phyloP scores from a whole-genome alignment of 2,329 filamentous ascomycete genomes.

The Trichoderma afroharzianum region DNA sequence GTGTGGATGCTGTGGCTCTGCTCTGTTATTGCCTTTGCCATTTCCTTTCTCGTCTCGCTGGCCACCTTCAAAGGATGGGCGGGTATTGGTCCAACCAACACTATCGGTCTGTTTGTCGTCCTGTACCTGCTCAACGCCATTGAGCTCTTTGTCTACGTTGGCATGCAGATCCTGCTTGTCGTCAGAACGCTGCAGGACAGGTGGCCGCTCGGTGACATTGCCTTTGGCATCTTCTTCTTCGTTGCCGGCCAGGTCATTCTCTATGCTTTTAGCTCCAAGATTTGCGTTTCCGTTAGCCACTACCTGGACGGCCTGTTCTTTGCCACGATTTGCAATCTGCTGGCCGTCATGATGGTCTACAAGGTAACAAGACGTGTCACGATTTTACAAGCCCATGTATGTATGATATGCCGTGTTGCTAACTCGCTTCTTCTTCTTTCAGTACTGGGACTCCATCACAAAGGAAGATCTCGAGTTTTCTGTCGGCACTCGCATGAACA shows the following conservation, averaged over 20 bases:
- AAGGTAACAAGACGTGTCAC: slow-evolving; percentile 57
- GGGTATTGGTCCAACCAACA: slow-evolving; percentile 79
- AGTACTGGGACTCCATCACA: slow-evolving; percentile 99
- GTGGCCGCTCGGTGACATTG: slow-evolving; percentile 91
- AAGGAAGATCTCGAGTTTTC: slow-evolving; percentile 98
- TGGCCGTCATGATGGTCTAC: slow-evolving; percentile 99
- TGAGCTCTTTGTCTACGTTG: slow-evolving; percentile 78
- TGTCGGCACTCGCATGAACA: slow-evolving; percentile 90
- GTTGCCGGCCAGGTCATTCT: slow-evolving; percentile 87
- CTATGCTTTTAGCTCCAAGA: slow-evolving; percentile 81
- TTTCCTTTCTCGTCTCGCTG: slow-evolving; percentile 82
- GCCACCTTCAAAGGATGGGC: slow-evolving; percentile 92
- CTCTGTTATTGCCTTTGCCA: slow-evolving; percentile 76
- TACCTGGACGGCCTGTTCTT: slow-evolving; percentile 95
- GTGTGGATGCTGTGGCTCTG: slow-evolving; percentile 85
- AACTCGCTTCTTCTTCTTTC: slow-evolving; percentile 13
- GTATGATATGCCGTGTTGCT: neutral
- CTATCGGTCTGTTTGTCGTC: slow-evolving; percentile 84
- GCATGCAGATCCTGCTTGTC: slow-evolving; percentile 85
- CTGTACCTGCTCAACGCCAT: slow-evolving; percentile 89
- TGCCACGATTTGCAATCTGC: slow-evolving; percentile 85
- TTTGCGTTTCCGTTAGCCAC: slow-evolving; percentile 82
- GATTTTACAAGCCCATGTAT: neutral
- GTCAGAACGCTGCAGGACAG: slow-evolving; percentile 87
- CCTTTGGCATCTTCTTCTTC: slow-evolving; percentile 88